phyloP scores from a whole-genome alignment of 1,139 yeast species.

The Nakaseomyces nivariensis region DNA sequence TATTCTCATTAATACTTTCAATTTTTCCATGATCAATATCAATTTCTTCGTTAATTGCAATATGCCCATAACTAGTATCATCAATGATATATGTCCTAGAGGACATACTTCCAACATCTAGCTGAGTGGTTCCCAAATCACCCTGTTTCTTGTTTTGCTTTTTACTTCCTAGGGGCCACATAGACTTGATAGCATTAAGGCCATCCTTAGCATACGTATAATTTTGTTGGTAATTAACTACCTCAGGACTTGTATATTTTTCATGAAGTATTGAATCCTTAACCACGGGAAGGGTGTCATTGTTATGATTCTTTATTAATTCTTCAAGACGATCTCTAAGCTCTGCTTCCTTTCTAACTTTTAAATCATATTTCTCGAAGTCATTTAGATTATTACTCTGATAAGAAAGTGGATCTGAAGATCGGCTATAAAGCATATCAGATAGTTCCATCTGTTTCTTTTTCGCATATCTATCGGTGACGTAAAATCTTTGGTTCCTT shows the following conservation, averaged over 20 bases:
- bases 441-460: slow-evolving; percentile 6
- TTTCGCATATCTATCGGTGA: slow-evolving; percentile 13
- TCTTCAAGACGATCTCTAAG: slow-evolving; percentile 19
- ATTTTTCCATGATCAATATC: slow-evolving; percentile 1
- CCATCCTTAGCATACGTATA: background rate
- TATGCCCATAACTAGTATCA: slow-evolving; percentile 15
- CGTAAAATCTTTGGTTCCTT: slow-evolving; percentile 16
- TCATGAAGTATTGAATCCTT: slow-evolving; percentile 4
- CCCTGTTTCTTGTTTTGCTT: background rate
- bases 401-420: background rate
- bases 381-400: slow-evolving; percentile 8
- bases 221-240: background rate
- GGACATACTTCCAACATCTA: background rate
- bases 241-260: slow-evolving; percentile 1
- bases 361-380: slow-evolving; percentile 16
- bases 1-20: slow-evolving; percentile 2
- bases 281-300: slow-evolving; percentile 15
- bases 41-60: slow-evolving; percentile 16
- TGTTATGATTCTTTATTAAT: slow-evolving; percentile 11
- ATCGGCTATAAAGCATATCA: slow-evolving; percentile 4
- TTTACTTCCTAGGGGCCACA: background rate
- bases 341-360: slow-evolving; percentile 17
- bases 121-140: background rate
- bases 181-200: background rate
- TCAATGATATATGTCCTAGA: slow-evolving; percentile 14